Evolutionary conservation across 1,284 basidiomycete species (phyloP).

Genomic region (Grifola frondosa): DNA sequence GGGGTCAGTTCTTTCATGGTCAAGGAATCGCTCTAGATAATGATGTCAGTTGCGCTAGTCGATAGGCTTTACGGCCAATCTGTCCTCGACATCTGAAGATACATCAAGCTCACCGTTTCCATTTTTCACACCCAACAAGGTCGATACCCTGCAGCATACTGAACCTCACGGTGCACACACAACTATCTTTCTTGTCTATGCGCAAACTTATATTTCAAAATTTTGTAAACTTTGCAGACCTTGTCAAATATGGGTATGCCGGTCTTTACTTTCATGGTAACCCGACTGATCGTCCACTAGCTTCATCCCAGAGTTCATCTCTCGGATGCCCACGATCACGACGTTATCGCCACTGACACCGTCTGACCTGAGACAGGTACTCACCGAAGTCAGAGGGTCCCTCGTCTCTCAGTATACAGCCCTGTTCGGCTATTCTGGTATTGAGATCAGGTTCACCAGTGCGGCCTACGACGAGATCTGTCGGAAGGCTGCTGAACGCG

Average conservation of each 20-base stretch:
- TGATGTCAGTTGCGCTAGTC: conserved; percentile 47
- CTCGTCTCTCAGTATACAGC: conserved; percentile 88
- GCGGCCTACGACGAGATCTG: conserved; percentile 78
- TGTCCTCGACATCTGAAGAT: conserved; percentile 45
- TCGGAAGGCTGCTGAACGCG: conserved; percentile 71
- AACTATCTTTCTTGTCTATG: conserved; percentile 11
- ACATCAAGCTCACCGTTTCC: conserved; percentile 41
- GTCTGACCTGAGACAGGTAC: conserved; percentile 81
- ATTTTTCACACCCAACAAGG: conserved; percentile 75
- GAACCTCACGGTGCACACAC: conserved; percentile 69
- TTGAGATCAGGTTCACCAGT: conserved; percentile 81
- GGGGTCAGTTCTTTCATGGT: conserved; percentile 56
- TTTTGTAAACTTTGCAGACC: conserved; percentile 51
- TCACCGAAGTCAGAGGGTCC: conserved; percentile 90
- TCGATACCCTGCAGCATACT: conserved; percentile 60
- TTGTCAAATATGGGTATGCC: conserved; percentile 87
- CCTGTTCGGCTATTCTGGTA: conserved; percentile 77
- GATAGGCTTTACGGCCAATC: conserved; percentile 82
- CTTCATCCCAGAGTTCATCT: conserved; percentile 94
- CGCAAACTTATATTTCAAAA: no score
- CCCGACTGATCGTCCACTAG: conserved; percentile 37
- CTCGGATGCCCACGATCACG: conserved; percentile 85
- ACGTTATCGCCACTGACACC: conserved; percentile 73
- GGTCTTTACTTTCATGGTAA: no score
- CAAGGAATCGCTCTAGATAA: not conserved